Conservation (phyloP, 1,139 yeast genomes). For the Hyphopichia burtonii region DNA sequence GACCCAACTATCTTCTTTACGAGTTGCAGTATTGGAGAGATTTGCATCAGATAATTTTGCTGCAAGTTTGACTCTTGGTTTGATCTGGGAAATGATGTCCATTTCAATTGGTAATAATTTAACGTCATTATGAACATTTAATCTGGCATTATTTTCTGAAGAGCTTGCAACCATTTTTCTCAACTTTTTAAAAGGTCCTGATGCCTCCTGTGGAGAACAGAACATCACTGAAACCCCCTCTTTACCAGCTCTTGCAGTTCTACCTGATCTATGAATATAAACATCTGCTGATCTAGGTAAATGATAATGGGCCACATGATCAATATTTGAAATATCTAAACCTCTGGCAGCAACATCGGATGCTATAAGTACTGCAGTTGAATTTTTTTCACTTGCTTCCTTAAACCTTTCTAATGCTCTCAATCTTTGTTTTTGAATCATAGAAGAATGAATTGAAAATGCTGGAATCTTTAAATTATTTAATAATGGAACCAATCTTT, state of each 20-base stretch:
- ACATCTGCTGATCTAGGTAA: conserved; percentile 93
- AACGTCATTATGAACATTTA: conserved; percentile 53
- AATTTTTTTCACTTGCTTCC: conserved; percentile 47
- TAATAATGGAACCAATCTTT: conserved; percentile 75
- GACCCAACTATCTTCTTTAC: conserved; percentile 79
- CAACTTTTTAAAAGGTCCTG: conserved; percentile 80
- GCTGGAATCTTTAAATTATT: conserved; percentile 69
- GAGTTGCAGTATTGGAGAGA: conserved; percentile 55
- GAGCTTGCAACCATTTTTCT: conserved; percentile 57
- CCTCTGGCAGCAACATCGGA: conserved; percentile 99
- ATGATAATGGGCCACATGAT: conserved; percentile 95
- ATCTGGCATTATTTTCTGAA: conserved; percentile 18
- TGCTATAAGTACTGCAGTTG: conserved; percentile 76
- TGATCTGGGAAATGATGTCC: conserved; percentile 68
- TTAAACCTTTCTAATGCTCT: conserved; percentile 77
- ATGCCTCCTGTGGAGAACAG: conserved; percentile 91
- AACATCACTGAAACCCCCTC: conserved; percentile 93
- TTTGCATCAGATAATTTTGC: conserved; percentile 72
- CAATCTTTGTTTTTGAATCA: conserved; percentile 92
- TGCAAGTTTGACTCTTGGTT: conserved; percentile 67
- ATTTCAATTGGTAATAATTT: conserved; percentile 75
- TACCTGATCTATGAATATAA: conserved; percentile 93
- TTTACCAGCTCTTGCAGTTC: conserved; percentile 94
- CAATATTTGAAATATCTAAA: conserved; percentile 84
- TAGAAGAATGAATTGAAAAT: conserved; percentile 85